Evolutionary conservation across 495 filamentous ascomycete species (phyloP).

Genomic region (Podospora bellae-mahoneyi): DNA sequence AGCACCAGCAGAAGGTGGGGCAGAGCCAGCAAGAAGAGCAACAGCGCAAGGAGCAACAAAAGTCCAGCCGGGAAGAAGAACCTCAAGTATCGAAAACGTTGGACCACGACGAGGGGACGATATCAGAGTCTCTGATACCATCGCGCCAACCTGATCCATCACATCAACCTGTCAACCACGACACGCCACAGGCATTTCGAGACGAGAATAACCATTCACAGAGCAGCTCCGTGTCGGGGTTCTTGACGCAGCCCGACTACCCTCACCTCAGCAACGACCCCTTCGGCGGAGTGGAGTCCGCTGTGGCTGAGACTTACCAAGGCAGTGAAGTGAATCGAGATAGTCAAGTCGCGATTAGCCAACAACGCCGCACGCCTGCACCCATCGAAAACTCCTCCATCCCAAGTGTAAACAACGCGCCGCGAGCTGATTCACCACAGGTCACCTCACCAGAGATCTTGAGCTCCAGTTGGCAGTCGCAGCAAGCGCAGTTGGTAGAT

Average conservation of each 20-base stretch:
- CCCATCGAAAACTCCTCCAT: neutral
- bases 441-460: neutral
- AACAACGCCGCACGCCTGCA: neutral
- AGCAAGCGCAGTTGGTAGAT: slow-evolving; percentile 2
- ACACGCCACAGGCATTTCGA: neutral
- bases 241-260: neutral
- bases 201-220: neutral
- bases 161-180: neutral
- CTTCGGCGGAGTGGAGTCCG: neutral
- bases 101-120: neutral
- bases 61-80: neutral
- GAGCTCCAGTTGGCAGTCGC: neutral
- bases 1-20: neutral
- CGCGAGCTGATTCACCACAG: neutral
- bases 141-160: slow-evolving; percentile 23
- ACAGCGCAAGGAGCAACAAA: neutral
- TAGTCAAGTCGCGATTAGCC: neutral
- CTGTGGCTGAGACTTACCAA: neutral
- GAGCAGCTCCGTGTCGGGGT: neutral
- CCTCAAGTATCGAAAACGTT: neutral
- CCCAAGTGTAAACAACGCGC: neutral
- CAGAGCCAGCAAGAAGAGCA: neutral
- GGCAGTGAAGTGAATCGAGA: neutral
- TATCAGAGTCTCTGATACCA: slow-evolving; percentile 19
- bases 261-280: neutral